Base-by-base conservation (phyloP, 306 rosid species). In the Purshia tridentata region DNA sequence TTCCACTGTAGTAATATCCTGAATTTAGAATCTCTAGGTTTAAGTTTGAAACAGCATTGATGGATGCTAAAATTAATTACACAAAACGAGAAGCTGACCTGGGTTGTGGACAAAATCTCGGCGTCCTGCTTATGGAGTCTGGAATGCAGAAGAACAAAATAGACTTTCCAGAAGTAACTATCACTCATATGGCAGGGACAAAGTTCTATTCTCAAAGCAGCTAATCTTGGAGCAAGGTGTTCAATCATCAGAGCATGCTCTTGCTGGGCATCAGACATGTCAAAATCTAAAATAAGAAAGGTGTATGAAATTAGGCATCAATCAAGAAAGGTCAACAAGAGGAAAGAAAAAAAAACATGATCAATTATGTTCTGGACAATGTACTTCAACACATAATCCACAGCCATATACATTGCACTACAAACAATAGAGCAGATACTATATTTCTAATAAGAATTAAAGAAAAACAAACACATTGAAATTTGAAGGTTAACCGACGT, bases 141-240 rank as follows among this genome's bases (percentile, higher is more conserved):
- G 9, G 99, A 90, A 82, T 91, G 96, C 83, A 94, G 78, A 78
- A 94, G 97, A 60, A 94, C 98, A 42, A 94, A 94, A 76, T 94
- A 94, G 41, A 94, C 98, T 82, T 91, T 89, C 98, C 98, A 94
- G 83, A 94, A 94, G 88, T 89, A 94, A 76, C 91, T 82, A 76
- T 89, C 85, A 48, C 91, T 94, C 99, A 94, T 91, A 86, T 88
- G 97, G 81, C 91, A 91, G 67, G 99, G 97, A 67, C 96, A 94
- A 11, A 94, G 89, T 80, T 94, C 99, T 72, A 88, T 80, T 79
- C 99, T 89, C 84, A 94, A 92, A 40, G 99, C 99, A 79, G 89
- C 92, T 77, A 94, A 84, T 81, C 98, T 91, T 9, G 96, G 99
- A 65, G 89, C 88, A 73, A 90, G 81, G 76, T 81, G 87, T 69